Evolutionary conservation across 257 asterid genomes (phyloP).

Genomic region (Orobanche coerulescens): DNA sequence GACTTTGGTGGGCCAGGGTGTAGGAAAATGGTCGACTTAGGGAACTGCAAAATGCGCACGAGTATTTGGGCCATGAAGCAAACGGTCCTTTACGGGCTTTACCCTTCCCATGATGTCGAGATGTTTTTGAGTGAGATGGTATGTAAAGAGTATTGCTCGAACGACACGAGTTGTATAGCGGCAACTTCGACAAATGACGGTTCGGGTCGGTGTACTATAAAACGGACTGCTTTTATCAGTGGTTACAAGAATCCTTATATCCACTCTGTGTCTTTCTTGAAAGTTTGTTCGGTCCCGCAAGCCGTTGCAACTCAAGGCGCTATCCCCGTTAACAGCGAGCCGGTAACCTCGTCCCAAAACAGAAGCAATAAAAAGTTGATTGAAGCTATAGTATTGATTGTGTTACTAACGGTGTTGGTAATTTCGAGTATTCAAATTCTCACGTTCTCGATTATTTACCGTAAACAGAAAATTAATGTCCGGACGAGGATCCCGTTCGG

Average conservation of each 20-base stretch:
- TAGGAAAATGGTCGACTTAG: constrained; percentile 50
- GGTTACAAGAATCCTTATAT: constrained; percentile 42
- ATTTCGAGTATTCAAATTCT: constrained; percentile 35
- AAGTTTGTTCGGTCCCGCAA: constrained; percentile 51
- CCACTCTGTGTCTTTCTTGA: constrained; percentile 46
- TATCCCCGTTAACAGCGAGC: constrained; percentile 14
- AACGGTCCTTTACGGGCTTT: constrained; percentile 58
- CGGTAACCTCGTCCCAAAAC: constrained; percentile 17
- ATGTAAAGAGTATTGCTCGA: constrained; percentile 41
- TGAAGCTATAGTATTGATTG: constrained; percentile 37
- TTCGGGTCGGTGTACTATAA: constrained; percentile 48
- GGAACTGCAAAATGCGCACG: constrained; percentile 45
- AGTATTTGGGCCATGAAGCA: constrained; percentile 40
- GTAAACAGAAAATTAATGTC: constrained; percentile 29
- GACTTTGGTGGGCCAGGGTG: constrained; percentile 35
- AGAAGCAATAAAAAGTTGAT: constrained; percentile 31
- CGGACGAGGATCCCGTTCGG: constrained; percentile 43
- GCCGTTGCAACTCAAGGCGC: constrained; percentile 43
- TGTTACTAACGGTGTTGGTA: constrained; percentile 31
- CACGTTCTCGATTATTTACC: constrained; percentile 30
- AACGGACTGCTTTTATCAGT: constrained; percentile 39
- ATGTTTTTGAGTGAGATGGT: constrained; percentile 43
- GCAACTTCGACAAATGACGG: constrained; percentile 61
- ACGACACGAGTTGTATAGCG: constrained; percentile 46
- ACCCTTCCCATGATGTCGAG: constrained; percentile 47